Conservation (phyloP, 345 rosid species). For the Physaria fendleri region DNA sequence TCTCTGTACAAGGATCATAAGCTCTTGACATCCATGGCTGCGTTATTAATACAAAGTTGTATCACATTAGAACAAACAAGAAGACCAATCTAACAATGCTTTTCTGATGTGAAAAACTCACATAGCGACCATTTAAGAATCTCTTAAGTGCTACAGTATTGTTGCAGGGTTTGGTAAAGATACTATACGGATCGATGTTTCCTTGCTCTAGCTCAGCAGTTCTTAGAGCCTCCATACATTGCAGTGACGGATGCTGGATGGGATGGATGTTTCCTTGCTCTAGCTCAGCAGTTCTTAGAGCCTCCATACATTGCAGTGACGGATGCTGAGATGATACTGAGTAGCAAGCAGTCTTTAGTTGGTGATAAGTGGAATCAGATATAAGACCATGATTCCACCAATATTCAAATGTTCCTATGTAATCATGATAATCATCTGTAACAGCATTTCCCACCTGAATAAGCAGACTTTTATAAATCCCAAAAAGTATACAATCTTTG, state of each 20-base stretch:
- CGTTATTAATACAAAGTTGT: slow-evolving; percentile 10
- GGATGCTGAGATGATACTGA: slow-evolving; percentile 54
- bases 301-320: too few relatives aligned
- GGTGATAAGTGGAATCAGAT: slow-evolving; percentile 73
- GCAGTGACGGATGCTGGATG: slow-evolving; percentile 64
- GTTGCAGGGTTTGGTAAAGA: slow-evolving; percentile 76
- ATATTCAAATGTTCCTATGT: slow-evolving; percentile 78
- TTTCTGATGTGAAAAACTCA: slow-evolving; percentile 48
- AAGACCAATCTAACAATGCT: not conserved
- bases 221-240: slow-evolving; percentile 55
- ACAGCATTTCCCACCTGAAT: slow-evolving; percentile 92
- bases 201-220: slow-evolving; percentile 66
- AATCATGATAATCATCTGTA: slow-evolving; percentile 84
- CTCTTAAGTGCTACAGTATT: slow-evolving; percentile 42
- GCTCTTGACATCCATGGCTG: slow-evolving; percentile 99
- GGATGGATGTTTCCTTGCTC: too few relatives aligned
- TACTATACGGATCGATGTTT: slow-evolving; percentile 79
- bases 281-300: too few relatives aligned
- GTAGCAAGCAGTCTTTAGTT: slow-evolving; percentile 46
- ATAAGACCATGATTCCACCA: slow-evolving; percentile 98
- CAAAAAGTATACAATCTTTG: slow-evolving; percentile 8
- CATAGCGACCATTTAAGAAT: slow-evolving; percentile 64
- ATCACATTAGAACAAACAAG: not conserved
- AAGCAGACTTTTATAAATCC: slow-evolving; percentile 1
- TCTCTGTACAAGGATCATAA: slow-evolving; percentile 93